phyloP scores from a whole-genome alignment of 257 asterid genomes.

The Solanum pinnatisectum region DNA sequence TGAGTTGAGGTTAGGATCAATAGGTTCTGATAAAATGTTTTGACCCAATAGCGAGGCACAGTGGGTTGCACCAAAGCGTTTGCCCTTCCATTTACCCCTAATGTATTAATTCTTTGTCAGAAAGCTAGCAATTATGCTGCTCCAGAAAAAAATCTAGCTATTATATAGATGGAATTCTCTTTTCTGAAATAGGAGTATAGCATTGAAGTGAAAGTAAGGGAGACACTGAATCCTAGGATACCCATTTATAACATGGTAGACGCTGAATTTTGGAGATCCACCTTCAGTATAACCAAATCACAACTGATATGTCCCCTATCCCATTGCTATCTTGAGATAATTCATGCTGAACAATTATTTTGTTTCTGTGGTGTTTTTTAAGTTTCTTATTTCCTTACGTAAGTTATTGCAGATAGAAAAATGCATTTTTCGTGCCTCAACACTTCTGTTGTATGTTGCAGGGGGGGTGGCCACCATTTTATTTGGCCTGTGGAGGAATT shows the following conservation, averaged over 20 bases:
- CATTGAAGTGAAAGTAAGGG: neutral
- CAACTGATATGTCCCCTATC: neutral
- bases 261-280: neutral
- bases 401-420: neutral
- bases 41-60: neutral
- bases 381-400: neutral
- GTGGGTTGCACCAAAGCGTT: neutral
- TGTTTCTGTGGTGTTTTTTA: neutral
- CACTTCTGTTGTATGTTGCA: neutral
- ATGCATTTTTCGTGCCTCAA: neutral
- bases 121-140: neutral
- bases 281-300: neutral
- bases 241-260: neutral
- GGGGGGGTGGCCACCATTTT: neutral
- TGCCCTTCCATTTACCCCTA: neutral
- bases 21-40: neutral
- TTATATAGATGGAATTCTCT: neutral
- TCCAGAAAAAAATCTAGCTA: neutral
- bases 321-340: neutral
- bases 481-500: neutral
- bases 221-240: neutral
- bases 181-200: neutral
- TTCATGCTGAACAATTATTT: neutral
- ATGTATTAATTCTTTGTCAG: neutral
- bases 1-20: neutral